phyloP scores from a whole-genome alignment of 805 yeast genomes.

The Pichia pseudocactophila region DNA sequence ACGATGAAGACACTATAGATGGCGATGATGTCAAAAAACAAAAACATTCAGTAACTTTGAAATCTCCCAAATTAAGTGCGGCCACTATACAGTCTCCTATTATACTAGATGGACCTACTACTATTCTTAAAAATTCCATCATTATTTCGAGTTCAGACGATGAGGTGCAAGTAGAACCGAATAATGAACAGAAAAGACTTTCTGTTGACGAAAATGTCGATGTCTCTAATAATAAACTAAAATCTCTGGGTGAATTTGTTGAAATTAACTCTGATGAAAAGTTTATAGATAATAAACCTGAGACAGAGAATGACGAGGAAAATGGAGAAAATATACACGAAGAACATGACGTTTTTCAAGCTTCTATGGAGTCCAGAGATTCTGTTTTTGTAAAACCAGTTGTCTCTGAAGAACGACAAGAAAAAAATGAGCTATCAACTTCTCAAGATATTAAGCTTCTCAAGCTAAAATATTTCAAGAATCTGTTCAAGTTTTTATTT shows the following conservation, averaged over 20 bases:
- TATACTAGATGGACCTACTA: constrained; percentile 17
- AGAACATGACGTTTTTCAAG: not conserved
- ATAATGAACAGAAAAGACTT: constrained; percentile 3
- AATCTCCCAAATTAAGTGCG: no score
- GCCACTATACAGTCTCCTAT: not conserved
- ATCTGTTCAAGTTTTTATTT: not conserved
- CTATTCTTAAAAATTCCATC: not conserved
- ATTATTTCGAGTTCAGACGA: constrained; percentile 9
- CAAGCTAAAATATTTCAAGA: no score
- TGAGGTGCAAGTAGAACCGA: not conserved
- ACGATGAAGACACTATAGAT: not conserved
- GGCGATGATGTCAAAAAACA: not conserved
- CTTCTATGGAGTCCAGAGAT: no score
- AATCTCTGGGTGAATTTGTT: no score
- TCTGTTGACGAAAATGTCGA: no score
- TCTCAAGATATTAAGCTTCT: no score
- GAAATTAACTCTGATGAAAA: no score
- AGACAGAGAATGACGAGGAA: not conserved
- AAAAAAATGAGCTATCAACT: no score
- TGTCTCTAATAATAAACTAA: no score
- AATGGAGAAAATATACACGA: constrained; percentile 2
- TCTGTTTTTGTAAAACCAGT: no score
- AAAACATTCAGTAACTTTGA: not conserved
- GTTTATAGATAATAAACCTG: no score
- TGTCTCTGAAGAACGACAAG: no score